These are phyloP conservation scores for Phytopythium oedochilum DNA, from an alignment of 352 stramenopile species.

Conservation along the genomic window DNA sequence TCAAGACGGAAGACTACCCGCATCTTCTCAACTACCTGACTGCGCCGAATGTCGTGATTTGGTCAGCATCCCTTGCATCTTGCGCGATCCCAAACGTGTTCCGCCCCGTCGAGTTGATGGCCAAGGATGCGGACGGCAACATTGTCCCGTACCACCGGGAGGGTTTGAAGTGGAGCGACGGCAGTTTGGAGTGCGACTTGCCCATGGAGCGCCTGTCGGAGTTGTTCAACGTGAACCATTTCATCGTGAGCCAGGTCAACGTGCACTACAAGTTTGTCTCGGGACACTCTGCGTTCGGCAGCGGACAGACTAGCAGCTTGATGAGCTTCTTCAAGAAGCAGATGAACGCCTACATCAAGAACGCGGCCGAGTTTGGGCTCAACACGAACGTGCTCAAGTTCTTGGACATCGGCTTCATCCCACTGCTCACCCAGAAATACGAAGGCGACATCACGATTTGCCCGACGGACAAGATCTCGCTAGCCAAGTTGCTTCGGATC, in stretches of 20 bases:
- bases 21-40: constrained; percentile 98
- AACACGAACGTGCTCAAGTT: constrained; percentile 85
- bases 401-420: constrained; percentile 76
- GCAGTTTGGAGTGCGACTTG: constrained; percentile 92
- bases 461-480: constrained; percentile 86
- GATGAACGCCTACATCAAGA: constrained; percentile 89
- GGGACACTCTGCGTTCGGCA: constrained; percentile 61
- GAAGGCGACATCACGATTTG: constrained; percentile 98
- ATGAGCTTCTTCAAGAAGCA: constrained; percentile 96
- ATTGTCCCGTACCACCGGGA: constrained; percentile 79
- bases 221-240: constrained; percentile 99
- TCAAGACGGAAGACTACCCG: constrained; percentile 90
- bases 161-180: constrained; percentile 93
- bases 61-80: constrained; percentile 94
- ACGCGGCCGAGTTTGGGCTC: constrained; percentile 78
- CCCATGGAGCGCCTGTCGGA: constrained; percentile 95
- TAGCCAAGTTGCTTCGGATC: constrained; percentile 74
- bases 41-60: constrained; percentile 97
- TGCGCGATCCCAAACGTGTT: constrained; percentile 95
- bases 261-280: constrained; percentile 86
- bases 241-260: constrained; percentile 96
- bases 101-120: constrained; percentile 91
- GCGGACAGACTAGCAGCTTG: constrained; percentile 76
- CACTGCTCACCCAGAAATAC: constrained; percentile 92
- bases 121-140: constrained; percentile 90